These are phyloP conservation scores for Monosporascus ibericus DNA, from an alignment of 2,329 filamentous ascomycete species.

Conservation along the genomic window DNA sequence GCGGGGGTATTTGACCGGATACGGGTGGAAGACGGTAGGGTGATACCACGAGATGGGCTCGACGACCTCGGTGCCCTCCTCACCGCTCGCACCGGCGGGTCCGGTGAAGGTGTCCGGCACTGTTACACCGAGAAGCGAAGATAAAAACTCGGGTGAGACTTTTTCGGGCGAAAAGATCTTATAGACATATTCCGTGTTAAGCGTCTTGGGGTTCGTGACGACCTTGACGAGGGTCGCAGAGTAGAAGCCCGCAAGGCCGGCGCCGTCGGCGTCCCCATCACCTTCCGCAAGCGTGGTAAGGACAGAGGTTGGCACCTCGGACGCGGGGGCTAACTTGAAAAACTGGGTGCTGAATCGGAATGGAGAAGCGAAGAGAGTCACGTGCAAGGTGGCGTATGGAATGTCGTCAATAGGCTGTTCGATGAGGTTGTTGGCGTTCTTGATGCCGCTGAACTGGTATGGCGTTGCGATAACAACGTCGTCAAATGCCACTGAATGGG, in stretches of 20 bases:
- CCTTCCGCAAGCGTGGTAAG: conserved; percentile 71
- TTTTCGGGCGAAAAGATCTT: conserved; percentile 58
- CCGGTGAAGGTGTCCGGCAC: conserved; percentile 36
- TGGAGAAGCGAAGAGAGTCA: conserved; percentile 81
- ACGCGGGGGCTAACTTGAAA: conserved; percentile 60
- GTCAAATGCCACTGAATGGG: conserved; percentile 58
- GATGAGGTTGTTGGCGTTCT: conserved; percentile 57
- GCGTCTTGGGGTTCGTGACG: conserved; percentile 54
- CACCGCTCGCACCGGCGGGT: conserved; percentile 3
- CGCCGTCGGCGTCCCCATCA: conserved; percentile 53
- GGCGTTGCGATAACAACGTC: conserved; percentile 78
- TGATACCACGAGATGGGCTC: conserved; percentile 67
- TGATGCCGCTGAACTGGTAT: conserved; percentile 72
- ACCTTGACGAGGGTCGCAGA: conserved; percentile 70
- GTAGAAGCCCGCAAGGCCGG: conserved; percentile 75
- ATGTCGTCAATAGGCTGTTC: conserved; percentile 67
- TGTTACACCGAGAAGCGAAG: conserved; percentile 42
- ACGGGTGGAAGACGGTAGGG: conserved; percentile 73
- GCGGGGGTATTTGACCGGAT: conserved; percentile 78
- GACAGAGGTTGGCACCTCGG: conserved; percentile 63
- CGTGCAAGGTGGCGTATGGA: conserved; percentile 82
- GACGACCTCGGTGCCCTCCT: conserved; percentile 23
- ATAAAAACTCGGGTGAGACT: conserved; percentile 48
- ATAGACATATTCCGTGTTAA: conserved; percentile 51
- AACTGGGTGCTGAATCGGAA: conserved; percentile 63